Base-by-base conservation (phyloP, 768 basidiomycete genomes). In the Lyophyllum shimeji region DNA sequence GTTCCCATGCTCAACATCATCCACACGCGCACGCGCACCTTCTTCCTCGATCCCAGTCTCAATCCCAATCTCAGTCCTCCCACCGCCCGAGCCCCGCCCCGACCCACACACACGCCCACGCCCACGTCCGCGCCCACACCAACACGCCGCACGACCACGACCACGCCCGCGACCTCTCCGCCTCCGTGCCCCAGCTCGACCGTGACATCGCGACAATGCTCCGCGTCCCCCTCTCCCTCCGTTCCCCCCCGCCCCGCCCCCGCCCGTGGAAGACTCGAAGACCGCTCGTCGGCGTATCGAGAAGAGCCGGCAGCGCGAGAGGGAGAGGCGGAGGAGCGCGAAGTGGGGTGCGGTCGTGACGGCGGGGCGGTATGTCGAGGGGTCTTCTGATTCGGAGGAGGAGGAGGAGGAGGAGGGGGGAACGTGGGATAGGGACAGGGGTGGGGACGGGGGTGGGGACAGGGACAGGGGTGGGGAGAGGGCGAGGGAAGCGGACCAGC, bases 191-290 rank as follows among this genome's bases (percentile, higher is more conserved):
- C 6, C 42, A 34, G 12, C 31, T 51, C 12, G 53, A 59, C 29
- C 42, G 39, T n/a, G 43, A 40, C 13, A 39, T 58, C 24, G 48
- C 42, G 11, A 21, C n/a, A 8, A 46, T 53, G 52, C 29, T 58
- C n/a, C n/a, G n/a, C n/a, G n/a, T n/a, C n/a, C n/a, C n/a, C n/a
- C n/a, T n/a, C n/a, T n/a, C n/a, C n/a, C n/a, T n/a, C n/a, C n/a
- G n/a, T n/a, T n/a, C n/a, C n/a, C n/a, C n/a, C n/a, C n/a, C n/a
- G n/a, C n/a, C n/a, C n/a, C n/a, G n/a, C n/a, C n/a, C n/a, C n/a
- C n/a, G n/a, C n/a, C n/a, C n/a, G n/a, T n/a, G n/a, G n/a, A n/a
- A n/a, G n/a, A n/a, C n/a, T n/a, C 56, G 47, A 34, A 27, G 27
- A 24, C 13, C 3, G 29, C 50, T 7, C 44, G 53, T 2, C 46